Conservation (phyloP, 2,329 filamentous ascomycete genomes). For the Trichoderma atrobrunneum region DNA sequence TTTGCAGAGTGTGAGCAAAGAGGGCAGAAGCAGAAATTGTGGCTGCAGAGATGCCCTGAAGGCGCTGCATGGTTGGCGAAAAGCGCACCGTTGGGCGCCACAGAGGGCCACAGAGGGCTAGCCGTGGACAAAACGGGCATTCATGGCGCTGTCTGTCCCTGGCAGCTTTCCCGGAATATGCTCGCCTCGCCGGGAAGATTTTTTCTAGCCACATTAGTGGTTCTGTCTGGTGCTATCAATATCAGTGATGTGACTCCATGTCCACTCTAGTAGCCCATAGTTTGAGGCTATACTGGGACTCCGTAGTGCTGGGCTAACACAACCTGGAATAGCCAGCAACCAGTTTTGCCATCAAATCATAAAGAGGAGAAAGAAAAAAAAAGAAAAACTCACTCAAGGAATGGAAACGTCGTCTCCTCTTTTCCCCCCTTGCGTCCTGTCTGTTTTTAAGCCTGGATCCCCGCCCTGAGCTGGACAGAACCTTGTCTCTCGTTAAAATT, state of each 20-base stretch:
- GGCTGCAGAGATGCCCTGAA: conserved; percentile 9
- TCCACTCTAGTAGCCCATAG: not conserved
- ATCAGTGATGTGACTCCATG: not conserved
- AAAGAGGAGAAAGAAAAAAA: not conserved
- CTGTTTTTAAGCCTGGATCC: not conserved
- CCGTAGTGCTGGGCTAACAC: not conserved
- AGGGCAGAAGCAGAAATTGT: not conserved
- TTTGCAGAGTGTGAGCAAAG: not conserved
- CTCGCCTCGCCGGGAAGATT: not conserved
- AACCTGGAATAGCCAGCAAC: not conserved
- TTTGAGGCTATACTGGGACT: not conserved
- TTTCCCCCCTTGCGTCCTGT: not conserved
- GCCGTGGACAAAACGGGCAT: not conserved
- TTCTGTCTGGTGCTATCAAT: not conserved
- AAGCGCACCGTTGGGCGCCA: not conserved
- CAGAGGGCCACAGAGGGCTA: not conserved
- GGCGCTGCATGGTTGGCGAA: not conserved
- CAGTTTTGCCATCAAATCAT: not conserved
- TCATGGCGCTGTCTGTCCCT: not conserved
- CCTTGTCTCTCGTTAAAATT: not conserved
- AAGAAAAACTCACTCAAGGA: not conserved
- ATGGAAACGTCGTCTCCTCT: not conserved
- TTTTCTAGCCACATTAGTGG: not conserved
- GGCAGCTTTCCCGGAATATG: not conserved
- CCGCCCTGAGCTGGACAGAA: not conserved